Conservation (phyloP, 495 filamentous ascomycete genomes). For the Cladorrhinum samala region DNA sequence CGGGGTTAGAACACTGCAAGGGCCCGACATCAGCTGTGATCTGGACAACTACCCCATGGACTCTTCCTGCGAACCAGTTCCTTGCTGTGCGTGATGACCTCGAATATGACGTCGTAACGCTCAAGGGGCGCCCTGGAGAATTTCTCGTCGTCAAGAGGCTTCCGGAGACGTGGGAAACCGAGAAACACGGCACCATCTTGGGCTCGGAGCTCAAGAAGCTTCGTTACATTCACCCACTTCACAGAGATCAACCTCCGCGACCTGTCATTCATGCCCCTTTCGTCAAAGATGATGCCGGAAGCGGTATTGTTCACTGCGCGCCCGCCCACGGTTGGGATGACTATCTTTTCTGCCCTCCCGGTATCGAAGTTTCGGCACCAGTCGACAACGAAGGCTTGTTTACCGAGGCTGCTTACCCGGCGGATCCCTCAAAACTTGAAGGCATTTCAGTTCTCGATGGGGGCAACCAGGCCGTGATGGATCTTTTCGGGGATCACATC, state of each 20-base stretch:
- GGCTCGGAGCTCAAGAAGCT: constrained; percentile 61
- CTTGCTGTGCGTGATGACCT: constrained; percentile 72
- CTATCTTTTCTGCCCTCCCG: constrained; percentile 71
- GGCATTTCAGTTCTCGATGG: constrained; percentile 42
- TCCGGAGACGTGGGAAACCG: constrained; percentile 37
- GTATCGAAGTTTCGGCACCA: constrained; percentile 67
- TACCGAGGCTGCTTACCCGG: constrained; percentile 66
- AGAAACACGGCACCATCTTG: constrained; percentile 51
- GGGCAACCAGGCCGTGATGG: constrained; percentile 62
- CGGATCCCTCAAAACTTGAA: constrained; percentile 51
- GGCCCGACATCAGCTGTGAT: constrained; percentile 52
- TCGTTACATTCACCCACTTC: constrained; percentile 61
- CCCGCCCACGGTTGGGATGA: constrained; percentile 97
- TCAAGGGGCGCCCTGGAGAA: constrained; percentile 43
- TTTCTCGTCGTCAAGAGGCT: constrained; percentile 57
- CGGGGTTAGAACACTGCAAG: constrained; percentile 21
- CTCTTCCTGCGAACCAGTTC: constrained; percentile 83
- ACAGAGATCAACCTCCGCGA: constrained; percentile 49
- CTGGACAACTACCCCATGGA: constrained; percentile 99
- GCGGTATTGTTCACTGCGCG: constrained; percentile 87
- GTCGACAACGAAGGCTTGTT: constrained; percentile 77
- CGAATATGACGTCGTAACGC: constrained; percentile 63
- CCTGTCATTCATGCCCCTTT: constrained; percentile 76
- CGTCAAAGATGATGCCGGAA: constrained; percentile 79
- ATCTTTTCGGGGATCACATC: constrained; percentile 55